These are phyloP conservation scores for Amniculicola lignicola DNA, from an alignment of 495 filamentous ascomycete genomes.

Conservation along the genomic window DNA sequence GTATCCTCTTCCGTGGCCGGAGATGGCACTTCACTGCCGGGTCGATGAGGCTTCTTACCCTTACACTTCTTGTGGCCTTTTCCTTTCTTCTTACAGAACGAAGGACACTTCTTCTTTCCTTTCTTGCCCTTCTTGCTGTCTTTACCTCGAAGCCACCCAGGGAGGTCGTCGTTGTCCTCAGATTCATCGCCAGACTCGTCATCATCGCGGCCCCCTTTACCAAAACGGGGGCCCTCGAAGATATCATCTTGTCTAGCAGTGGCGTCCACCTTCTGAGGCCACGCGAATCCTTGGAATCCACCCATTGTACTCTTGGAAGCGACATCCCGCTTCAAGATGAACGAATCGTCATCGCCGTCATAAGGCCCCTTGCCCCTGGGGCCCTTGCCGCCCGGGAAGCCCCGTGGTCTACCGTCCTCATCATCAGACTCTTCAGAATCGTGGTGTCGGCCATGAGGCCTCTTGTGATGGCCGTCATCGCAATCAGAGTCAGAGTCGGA, in stretches of 20 bases:
- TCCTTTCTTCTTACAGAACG: slow-evolving; percentile 3
- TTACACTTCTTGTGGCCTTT: slow-evolving; percentile 1
- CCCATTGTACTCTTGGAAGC: no score
- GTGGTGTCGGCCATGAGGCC: no score
- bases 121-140: background rate
- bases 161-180: slow-evolving; percentile 7
- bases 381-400: no score
- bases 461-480: no score
- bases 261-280: slow-evolving; percentile 1
- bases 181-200: background rate
- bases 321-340: background rate
- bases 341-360: background rate
- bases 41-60: no score
- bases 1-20: no score
- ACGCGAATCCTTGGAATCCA: background rate
- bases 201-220: background rate
- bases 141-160: background rate
- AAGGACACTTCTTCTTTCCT: background rate
- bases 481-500: no score
- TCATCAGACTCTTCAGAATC: no score
- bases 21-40: no score
- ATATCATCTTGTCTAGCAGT: background rate
- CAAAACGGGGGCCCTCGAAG: background rate
- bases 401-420: no score
- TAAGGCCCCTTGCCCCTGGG: background rate